Evolutionary conservation across 2,329 filamentous ascomycete species (phyloP).

Genomic region (Daldinia sp.): DNA sequence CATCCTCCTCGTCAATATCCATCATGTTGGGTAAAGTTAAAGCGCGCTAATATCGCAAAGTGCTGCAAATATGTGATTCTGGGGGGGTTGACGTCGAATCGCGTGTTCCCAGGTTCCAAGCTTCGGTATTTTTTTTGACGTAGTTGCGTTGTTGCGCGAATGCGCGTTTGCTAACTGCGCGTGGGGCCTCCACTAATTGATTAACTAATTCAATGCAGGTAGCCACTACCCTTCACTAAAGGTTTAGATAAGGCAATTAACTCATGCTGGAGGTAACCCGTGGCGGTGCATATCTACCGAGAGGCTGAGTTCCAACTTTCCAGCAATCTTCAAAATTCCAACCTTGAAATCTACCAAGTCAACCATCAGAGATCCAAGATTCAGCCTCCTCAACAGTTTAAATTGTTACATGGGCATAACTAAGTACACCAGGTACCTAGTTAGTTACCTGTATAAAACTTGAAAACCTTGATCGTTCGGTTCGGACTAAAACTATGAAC

Average conservation of each 20-base stretch:
- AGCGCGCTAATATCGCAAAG: conserved; percentile 4
- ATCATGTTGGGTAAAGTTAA: conserved; percentile 54
- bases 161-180: conserved; percentile 26
- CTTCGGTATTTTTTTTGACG: conserved; percentile 37
- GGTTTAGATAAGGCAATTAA: neutral
- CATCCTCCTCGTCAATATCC: conserved; percentile 68
- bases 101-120: conserved; percentile 28
- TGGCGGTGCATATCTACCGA: conserved; percentile 25
- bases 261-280: conserved; percentile 7
- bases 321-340: neutral
- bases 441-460: too few relatives aligned
- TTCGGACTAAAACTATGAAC: too few relatives aligned
- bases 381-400: neutral
- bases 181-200: conserved; percentile 19
- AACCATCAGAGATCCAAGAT: neutral
- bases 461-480: too few relatives aligned
- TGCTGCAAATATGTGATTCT: neutral
- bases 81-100: conserved; percentile 17
- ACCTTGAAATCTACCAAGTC: neutral
- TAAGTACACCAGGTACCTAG: too few relatives aligned
- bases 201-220: neutral
- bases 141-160: conserved; percentile 28
- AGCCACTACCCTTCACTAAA: neutral
- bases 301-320: conserved; percentile 11
- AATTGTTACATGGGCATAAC: too few relatives aligned